phyloP scores from a whole-genome alignment of 208 protist species.

The Angomonas ambiguus region DNA sequence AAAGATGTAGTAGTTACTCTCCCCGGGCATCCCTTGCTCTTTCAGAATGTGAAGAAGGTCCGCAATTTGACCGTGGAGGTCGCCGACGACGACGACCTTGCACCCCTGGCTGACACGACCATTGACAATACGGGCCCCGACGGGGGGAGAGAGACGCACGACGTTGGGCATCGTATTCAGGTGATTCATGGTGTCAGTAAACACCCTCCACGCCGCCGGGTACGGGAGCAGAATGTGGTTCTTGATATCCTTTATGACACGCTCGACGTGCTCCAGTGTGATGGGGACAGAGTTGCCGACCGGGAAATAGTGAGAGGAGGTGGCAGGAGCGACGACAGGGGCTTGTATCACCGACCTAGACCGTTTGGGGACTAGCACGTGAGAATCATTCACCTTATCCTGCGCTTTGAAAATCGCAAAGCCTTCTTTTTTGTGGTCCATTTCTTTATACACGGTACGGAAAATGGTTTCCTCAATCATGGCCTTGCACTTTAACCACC shows the following conservation, averaged over 20 bases:
- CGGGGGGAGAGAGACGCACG: conserved; percentile 56
- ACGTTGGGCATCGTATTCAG: conserved; percentile 84
- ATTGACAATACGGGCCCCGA: conserved; percentile 64
- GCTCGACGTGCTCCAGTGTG: conserved; percentile 62
- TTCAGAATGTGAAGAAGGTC: conserved; percentile 84
- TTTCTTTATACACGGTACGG: conserved; percentile 78
- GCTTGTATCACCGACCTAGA: conserved; percentile 63
- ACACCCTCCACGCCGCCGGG: conserved; percentile 75
- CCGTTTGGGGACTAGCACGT: conserved; percentile 65
- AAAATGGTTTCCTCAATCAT: conserved; percentile 80
- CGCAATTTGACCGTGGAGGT: conserved; percentile 84
- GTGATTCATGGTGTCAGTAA: conserved; percentile 81
- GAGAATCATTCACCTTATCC: conserved; percentile 72
- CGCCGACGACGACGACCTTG: conserved; percentile 86
- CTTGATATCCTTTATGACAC: conserved; percentile 67
- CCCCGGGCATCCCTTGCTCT: conserved; percentile 74
- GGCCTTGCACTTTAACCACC: conserved; percentile 74
- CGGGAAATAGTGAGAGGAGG: conserved; percentile 78
- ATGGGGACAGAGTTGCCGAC: conserved; percentile 48
- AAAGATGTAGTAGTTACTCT: conserved; percentile 85
- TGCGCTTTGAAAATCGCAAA: conserved; percentile 85
- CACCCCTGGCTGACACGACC: conserved; percentile 71
- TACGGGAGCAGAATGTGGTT: conserved; percentile 73
- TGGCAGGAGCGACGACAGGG: conserved; percentile 59
- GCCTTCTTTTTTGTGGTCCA: conserved; percentile 84